phyloP scores from a whole-genome alignment of 108 stramenopile species.

The Skeletonema costatum region DNA sequence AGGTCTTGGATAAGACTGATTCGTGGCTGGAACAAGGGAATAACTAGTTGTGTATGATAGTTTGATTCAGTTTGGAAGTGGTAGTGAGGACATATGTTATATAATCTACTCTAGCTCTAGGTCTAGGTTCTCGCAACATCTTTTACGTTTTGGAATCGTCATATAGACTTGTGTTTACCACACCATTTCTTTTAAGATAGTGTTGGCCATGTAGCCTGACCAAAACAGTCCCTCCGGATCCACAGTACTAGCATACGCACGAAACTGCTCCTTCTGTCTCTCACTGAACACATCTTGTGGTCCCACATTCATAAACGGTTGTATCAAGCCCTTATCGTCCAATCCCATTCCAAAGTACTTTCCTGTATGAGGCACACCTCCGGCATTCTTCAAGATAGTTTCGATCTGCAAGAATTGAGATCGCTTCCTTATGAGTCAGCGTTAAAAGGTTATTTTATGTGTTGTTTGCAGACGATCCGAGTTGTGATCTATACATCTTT shows the following conservation, averaged over 20 bases:
- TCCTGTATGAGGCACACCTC: neutral
- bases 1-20: slow-evolving; percentile 74
- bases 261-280: neutral
- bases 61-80: slow-evolving; percentile 32
- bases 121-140: too few relatives aligned
- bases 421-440: too few relatives aligned
- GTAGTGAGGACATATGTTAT: slow-evolving; percentile 9
- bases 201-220: neutral
- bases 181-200: neutral
- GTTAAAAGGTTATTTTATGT: too few relatives aligned
- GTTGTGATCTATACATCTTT: too few relatives aligned
- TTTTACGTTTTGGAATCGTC: too few relatives aligned
- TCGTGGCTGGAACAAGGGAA: slow-evolving; percentile 60
- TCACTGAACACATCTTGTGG: neutral
- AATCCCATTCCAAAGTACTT: neutral
- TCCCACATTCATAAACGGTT: neutral
- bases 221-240: neutral
- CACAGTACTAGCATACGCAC: neutral
- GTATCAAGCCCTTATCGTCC: neutral
- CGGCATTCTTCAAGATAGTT: neutral
- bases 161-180: too few relatives aligned
- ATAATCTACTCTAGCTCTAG: too few relatives aligned
- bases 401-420: neutral
- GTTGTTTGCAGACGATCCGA: too few relatives aligned
- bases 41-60: slow-evolving; percentile 60